These are phyloP conservation scores for Phytopythium aichiense DNA, from an alignment of 352 stramenopile genomes.

Conservation along the genomic window DNA sequence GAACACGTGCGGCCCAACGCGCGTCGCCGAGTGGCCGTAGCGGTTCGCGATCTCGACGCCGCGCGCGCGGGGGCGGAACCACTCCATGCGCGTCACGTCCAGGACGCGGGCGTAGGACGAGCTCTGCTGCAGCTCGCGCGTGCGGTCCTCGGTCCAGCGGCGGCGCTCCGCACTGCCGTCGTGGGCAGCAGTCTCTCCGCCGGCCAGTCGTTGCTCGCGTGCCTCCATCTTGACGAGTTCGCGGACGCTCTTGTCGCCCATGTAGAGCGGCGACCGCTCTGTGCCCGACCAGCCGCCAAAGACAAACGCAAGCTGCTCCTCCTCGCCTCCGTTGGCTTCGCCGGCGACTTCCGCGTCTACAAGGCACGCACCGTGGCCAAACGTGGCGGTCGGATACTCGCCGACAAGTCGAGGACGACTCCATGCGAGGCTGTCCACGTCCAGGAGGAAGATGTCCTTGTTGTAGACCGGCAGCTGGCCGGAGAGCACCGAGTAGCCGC, in stretches of 20 bases:
- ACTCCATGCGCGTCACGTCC: constrained; percentile 63
- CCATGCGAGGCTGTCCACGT: constrained; percentile 52
- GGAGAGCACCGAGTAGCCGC: constrained; percentile 59
- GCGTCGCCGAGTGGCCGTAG: constrained; percentile 63
- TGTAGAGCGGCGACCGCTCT: constrained; percentile 67
- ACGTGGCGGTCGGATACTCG: constrained; percentile 61
- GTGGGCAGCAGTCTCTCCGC: constrained; percentile 16
- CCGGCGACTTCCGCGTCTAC: constrained; percentile 10
- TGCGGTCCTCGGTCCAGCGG: constrained; percentile 27
- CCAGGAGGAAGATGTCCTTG: constrained; percentile 69
- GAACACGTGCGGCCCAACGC: constrained; percentile 68
- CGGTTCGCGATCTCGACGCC: constrained; percentile 53
- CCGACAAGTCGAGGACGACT: constrained; percentile 64
- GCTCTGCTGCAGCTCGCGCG: constrained; percentile 29
- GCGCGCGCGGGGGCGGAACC: constrained; percentile 33
- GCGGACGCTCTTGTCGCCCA: constrained; percentile 68
- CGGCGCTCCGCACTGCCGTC: constrained; percentile 12
- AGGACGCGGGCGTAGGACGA: constrained; percentile 60
- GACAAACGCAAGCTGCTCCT: constrained; percentile 47
- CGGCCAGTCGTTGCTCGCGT: constrained; percentile 51
- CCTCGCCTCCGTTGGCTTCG: constrained; percentile 12
- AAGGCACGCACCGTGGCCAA: constrained; percentile 39
- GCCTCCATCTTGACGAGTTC: constrained; percentile 49
- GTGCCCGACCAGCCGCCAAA: constrained; percentile 76
- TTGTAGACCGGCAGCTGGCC: constrained; percentile 62